Conservation (phyloP, 805 yeast species). For the Kluyveromyces wickerhamii region DNA sequence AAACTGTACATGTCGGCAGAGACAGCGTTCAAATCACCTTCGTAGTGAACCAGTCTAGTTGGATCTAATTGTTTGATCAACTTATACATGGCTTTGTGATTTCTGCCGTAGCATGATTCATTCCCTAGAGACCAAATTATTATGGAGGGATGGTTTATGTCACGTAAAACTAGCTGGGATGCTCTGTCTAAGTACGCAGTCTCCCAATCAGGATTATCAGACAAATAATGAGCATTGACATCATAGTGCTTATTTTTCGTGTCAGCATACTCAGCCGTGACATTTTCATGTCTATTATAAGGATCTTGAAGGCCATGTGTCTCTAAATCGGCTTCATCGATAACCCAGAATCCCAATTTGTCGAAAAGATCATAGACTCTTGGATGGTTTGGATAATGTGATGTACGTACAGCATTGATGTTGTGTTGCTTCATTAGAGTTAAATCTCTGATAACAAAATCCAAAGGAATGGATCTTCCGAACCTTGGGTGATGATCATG, state of each 20-base stretch:
- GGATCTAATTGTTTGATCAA: conserved; percentile 3
- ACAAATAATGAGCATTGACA: conserved; percentile 3
- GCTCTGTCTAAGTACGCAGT: conserved; percentile 2
- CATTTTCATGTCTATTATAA: neutral
- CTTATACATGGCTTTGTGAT: conserved; percentile 3
- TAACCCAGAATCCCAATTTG: conserved; percentile 1
- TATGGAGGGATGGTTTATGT: conserved; percentile 2
- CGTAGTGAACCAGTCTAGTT: conserved; percentile 1
- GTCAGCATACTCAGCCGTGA: neutral
- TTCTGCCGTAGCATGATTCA: conserved; percentile 3
- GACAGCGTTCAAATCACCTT: conserved; percentile 1
- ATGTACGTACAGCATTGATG: conserved; percentile 1
- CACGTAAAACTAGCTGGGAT: neutral
- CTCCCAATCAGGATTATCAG: conserved; percentile 1
- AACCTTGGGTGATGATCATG: conserved; percentile 2
- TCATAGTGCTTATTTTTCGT: conserved; percentile 1
- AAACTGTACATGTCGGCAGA: conserved; percentile 1
- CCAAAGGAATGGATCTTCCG: neutral
- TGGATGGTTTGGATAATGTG: conserved; percentile 3
- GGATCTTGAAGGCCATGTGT: conserved; percentile 2
- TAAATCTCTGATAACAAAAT: conserved; percentile 1
- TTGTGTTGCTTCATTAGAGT: neutral
- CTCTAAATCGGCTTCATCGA: conserved; percentile 2
- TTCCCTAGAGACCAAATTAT: conserved; percentile 2
- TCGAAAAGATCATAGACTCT: conserved; percentile 2